phyloP scores from a whole-genome alignment of 139 green algal species.

The Chlorella sp. region DNA sequence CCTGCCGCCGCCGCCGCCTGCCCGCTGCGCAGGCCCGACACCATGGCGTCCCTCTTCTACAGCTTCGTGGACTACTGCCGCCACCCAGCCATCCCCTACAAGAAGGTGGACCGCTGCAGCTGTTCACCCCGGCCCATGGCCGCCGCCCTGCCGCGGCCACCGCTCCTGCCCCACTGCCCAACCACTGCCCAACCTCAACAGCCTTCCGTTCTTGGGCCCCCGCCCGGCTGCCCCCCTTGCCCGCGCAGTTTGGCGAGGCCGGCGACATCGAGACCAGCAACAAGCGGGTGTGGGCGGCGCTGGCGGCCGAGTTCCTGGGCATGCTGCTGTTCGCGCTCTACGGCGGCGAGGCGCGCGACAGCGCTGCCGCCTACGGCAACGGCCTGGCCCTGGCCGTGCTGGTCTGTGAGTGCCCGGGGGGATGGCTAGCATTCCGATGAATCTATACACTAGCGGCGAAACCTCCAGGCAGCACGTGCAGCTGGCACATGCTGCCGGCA shows the following conservation, averaged over 20 bases:
- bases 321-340: conserved; percentile 57
- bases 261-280: conserved; percentile 30
- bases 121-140: not conserved
- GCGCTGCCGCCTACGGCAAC: conserved; percentile 48
- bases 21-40: no score
- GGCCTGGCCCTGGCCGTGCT: conserved; percentile 58
- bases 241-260: conserved; percentile 12
- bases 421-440: no score
- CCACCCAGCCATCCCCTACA: not conserved
- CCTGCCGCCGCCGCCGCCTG: no score
- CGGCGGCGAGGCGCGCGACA: conserved; percentile 22
- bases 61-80: conserved; percentile 27
- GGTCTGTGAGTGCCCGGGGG: conserved; percentile 47
- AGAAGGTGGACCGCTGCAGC: not conserved
- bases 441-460: no score
- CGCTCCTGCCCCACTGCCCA: not conserved
- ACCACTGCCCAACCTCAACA: not conserved
- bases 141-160: not conserved
- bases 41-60: no score
- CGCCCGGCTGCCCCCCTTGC: not conserved
- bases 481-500: no score
- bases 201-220: not conserved
- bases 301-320: conserved; percentile 65
- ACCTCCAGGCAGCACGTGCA: no score
- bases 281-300: conserved; percentile 54